Evolutionary conservation across 345 rosid genomes (phyloP).

Genomic region (Gossypium turneri): DNA sequence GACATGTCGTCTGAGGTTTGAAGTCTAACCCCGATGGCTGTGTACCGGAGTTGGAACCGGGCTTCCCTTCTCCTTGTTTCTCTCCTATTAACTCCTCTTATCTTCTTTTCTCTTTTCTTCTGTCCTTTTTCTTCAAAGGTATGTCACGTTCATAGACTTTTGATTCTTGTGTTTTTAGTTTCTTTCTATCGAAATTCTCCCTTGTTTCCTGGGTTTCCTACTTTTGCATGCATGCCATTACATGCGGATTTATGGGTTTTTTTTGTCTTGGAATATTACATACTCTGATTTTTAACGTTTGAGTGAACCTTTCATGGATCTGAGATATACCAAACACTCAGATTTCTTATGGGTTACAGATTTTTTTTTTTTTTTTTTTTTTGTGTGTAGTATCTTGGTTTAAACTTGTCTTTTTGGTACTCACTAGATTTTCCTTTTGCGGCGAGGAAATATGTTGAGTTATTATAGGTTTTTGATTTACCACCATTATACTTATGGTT

Average conservation of each 20-base stretch:
- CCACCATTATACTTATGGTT: neutral
- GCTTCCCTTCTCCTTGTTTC: neutral
- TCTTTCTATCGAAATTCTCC: neutral
- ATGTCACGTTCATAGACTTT: neutral
- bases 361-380: neutral
- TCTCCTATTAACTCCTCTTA: neutral
- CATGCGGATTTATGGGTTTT: neutral
- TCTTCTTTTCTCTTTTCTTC: neutral
- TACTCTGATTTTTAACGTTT: neutral
- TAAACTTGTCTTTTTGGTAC: neutral
- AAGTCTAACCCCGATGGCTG: neutral
- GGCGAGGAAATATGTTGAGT: neutral
- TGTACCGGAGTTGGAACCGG: conserved; percentile 6
- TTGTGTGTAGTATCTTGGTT: too few relatives aligned
- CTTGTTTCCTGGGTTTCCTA: neutral
- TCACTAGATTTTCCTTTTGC: neutral
- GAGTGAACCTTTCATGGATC: neutral
- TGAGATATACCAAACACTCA: neutral
- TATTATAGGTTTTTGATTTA: neutral
- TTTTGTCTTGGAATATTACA: neutral
- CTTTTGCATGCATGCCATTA: neutral
- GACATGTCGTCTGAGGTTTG: neutral
- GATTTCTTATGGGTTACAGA: neutral
- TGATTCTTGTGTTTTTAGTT: neutral
- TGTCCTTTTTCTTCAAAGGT: neutral